Base-by-base conservation (phyloP, 2,329 filamentous ascomycete species). In the Atkinsonella hypoxylon region DNA sequence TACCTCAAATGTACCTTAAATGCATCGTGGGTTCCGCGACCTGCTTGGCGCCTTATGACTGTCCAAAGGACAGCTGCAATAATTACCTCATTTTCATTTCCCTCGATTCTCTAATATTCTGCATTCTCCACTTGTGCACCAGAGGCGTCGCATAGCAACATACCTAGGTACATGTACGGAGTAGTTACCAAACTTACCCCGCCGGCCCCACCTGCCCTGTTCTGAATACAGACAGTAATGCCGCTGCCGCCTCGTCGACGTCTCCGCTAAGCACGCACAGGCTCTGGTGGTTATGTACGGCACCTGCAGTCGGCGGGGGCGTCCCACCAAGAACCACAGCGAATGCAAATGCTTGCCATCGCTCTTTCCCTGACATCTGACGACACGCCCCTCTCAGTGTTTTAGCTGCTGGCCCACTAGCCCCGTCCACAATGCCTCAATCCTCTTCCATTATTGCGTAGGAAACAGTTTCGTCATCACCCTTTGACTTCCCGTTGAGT, bases 401-500 rank as follows among this genome's bases (percentile, higher is more conserved):
- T 43, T 38, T 26, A 36, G 44, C 3, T n/a, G 32, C 20, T 32
- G 45, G n/a, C n/a, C n/a, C n/a, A n/a, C n/a, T n/a, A n/a, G n/a
- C n/a, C n/a, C n/a, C n/a, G n/a, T n/a, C n/a, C n/a, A n/a, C n/a
- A n/a, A n/a, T n/a, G n/a, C n/a, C n/a, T n/a, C n/a, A n/a, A n/a
- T n/a, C n/a, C n/a, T n/a, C n/a, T n/a, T n/a, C n/a, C n/a, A n/a
- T n/a, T n/a, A n/a, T n/a, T n/a, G n/a, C n/a, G n/a, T n/a, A n/a
- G n/a, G n/a, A n/a, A n/a, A n/a, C n/a, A n/a, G n/a, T 51, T 40
- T 38, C 51, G 51, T 48, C 51, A 51, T 53, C 12, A 22, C 34
- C 45, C 51, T 39, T 48, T 13, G 31, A 36, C 30, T 36, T 45
- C 22, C 20, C n/a, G 17, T 45, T 30, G 30, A 39, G 8, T 39